Conservation (phyloP, 805 yeast genomes). For the Pichia ethanolica region DNA sequence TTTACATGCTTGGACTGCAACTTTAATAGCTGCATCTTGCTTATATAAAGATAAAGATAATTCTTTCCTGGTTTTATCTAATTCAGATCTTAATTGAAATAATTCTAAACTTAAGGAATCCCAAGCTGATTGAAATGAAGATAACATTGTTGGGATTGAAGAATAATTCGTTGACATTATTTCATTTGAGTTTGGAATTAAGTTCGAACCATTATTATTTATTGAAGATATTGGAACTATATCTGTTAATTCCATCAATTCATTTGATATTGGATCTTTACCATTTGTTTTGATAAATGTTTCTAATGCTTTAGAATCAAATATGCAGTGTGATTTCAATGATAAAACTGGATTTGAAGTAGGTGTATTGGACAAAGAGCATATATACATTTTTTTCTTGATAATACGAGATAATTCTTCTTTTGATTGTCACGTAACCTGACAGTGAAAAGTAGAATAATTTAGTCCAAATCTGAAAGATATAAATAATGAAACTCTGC, state of each 20-base stretch:
- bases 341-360: conserved; percentile 72
- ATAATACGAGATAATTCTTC: no score
- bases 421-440: no score
- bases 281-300: conserved; percentile 58
- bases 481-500: no score
- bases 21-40: conserved; percentile 86
- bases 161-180: conserved; percentile 33
- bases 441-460: no score
- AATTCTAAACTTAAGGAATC: conserved; percentile 79
- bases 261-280: conserved; percentile 69
- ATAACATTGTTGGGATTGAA: conserved; percentile 72
- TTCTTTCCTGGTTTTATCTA: conserved; percentile 59
- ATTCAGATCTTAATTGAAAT: conserved; percentile 66
- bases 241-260: conserved; percentile 51
- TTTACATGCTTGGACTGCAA: conserved; percentile 64
- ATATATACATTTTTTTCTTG: conserved; percentile 15
- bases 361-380: conserved; percentile 57
- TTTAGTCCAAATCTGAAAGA: no score
- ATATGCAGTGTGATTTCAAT: conserved; percentile 59
- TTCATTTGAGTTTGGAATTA: conserved; percentile 11
- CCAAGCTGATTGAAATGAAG: conserved; percentile 82
- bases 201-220: not conserved
- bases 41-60: conserved; percentile 71
- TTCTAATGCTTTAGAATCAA: conserved; percentile 54
- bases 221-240: conserved; percentile 34